Base-by-base conservation (phyloP, 2,329 filamentous ascomycete genomes). In the Aspergillus candidus region DNA sequence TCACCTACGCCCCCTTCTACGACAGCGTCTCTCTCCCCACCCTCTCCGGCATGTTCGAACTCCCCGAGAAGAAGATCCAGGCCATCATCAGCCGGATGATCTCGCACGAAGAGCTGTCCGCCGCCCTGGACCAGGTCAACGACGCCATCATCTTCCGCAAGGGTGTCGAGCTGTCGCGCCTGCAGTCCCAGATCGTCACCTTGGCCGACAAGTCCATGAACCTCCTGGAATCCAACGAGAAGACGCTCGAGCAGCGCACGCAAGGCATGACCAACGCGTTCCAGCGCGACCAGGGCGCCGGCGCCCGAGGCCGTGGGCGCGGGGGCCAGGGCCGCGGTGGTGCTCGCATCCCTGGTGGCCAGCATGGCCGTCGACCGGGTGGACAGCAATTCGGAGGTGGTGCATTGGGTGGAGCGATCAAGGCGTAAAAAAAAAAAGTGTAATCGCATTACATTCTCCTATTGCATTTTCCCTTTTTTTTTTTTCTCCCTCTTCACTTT, bases 51-150 rank as follows among this genome's bases (percentile, higher is more conserved):
- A 98, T 98, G 93, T 98, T 98, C 69, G 93, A 98, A 72, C 83
- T 98, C 17, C 80, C 90, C 45, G 75, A 84, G 57, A 81, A 84
- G 72, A 97, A 97, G 79, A 90, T 96, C 40, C 77, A 86, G n/a
- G 89, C 93, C 31, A 83, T 98, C 44, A 83, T 98, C 62, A 94
- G 88, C 78, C 94, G 94, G 77, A 98, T 98, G 93, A 97, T 98
- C 69, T 94, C 89, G 61, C 93, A 98, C 75, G 93, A 98, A 72
- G 93, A 98, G 71, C 83, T 98, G 39, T 88, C 87, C 8, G 93
- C 93, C 35, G 94, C 93, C 32, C 82, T 98, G 22, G 94, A 98
- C 75, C 93, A 98, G 73, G 91, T 98, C 72, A 96, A 94, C 61
- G 84, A 86, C 56, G 94, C 88, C 40, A 88, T 98, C 71, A 93